Evolutionary conservation across 805 yeast species (phyloP).

Genomic region (Lachancea quebecensis): DNA sequence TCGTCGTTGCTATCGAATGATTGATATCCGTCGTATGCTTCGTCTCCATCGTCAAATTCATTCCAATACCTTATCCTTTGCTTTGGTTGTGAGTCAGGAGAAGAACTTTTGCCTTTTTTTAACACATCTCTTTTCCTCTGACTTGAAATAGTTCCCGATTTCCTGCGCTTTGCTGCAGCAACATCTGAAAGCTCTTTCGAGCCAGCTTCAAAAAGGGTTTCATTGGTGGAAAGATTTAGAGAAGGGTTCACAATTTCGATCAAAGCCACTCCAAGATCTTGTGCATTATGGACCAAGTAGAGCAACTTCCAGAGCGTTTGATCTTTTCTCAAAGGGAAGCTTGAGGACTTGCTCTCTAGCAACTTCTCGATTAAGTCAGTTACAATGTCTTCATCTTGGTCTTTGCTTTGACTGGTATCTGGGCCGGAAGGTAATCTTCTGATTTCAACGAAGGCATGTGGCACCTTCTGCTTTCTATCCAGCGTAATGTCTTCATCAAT

Average conservation of each 20-base stretch:
- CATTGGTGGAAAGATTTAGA: neutral
- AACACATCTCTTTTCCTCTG: too few species aligned
- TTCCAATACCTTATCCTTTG: slow-evolving; percentile 27
- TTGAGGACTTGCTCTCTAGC: slow-evolving; percentile 18
- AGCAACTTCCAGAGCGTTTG: slow-evolving; percentile 22
- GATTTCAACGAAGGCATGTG: slow-evolving; percentile 21
- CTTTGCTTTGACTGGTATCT: neutral
- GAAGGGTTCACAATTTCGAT: slow-evolving; percentile 6
- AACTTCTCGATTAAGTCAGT: slow-evolving; percentile 9
- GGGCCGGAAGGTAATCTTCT: slow-evolving; percentile 1
- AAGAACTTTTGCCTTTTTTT: neutral
- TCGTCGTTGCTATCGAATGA: slow-evolving; percentile 12
- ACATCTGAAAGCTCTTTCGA: neutral
- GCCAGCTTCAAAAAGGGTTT: neutral
- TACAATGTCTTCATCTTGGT: slow-evolving; percentile 1
- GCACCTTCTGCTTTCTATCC: slow-evolving; percentile 10
- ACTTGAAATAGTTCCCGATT: neutral
- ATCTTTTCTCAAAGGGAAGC: slow-evolving; percentile 16
- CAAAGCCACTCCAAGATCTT: slow-evolving; percentile 14
- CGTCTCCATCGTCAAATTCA: slow-evolving; percentile 30
- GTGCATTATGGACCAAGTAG: slow-evolving; percentile 7
- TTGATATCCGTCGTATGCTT: slow-evolving; percentile 10
- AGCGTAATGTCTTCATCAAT: slow-evolving; percentile 22
- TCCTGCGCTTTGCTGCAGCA: neutral
- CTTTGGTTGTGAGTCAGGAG: slow-evolving; percentile 2